Conservation (phyloP, 164 flowering plant species). For the Umbilicus rupestris region DNA sequence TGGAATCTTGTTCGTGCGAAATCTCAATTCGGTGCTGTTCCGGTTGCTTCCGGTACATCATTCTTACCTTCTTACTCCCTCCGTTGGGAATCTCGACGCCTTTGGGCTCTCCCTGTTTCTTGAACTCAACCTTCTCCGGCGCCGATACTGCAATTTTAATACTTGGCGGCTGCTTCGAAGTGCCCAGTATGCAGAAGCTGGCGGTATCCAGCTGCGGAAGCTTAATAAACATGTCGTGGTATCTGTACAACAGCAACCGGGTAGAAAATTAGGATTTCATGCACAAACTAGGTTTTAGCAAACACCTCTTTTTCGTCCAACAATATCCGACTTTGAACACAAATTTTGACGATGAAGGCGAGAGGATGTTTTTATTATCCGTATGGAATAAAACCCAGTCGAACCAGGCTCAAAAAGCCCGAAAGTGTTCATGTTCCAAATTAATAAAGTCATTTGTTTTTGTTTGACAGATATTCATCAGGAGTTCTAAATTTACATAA, state of each 20-base stretch:
- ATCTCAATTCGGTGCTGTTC: background rate
- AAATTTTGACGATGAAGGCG: too few species aligned
- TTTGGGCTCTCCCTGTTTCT: constrained; percentile 2
- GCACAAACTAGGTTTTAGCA: background rate
- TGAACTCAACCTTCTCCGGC: constrained; percentile 4
- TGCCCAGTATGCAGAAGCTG: background rate
- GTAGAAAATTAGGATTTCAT: background rate
- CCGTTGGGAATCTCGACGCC: background rate
- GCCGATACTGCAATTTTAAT: constrained; percentile 1
- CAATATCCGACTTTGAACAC: background rate
- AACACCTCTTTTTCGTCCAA: background rate
- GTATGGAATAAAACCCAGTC: too few species aligned
- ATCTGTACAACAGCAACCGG: background rate
- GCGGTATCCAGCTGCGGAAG: constrained; percentile 4
- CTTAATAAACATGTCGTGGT: background rate
- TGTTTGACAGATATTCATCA: too few species aligned
- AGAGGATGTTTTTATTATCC: too few species aligned
- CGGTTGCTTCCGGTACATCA: background rate
- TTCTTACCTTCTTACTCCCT: background rate
- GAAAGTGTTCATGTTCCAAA: too few species aligned
- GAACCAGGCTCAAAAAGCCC: too few species aligned
- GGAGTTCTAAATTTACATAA: too few species aligned
- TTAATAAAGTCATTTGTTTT: too few species aligned
- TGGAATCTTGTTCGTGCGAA: background rate
- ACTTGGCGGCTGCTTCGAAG: background rate